These are phyloP conservation scores for Linnemannia schmuckeri DNA, from an alignment of 192 early-diverging fungal genomes.

Conservation along the genomic window DNA sequence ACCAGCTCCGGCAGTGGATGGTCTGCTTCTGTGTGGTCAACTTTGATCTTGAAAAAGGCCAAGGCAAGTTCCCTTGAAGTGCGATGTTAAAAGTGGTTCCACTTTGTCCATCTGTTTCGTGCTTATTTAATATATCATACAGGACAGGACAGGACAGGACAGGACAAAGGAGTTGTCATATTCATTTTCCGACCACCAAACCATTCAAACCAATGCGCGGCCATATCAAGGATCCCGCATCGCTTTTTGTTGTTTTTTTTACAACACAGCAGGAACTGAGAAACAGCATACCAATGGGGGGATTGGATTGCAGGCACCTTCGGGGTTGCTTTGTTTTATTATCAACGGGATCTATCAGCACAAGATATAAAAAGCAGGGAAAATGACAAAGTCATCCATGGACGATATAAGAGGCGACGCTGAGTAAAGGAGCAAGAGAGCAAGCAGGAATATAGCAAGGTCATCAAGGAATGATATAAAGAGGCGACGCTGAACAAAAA, in stretches of 20 bases:
- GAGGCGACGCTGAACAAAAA: too few relatives aligned
- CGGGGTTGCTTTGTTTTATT: neutral
- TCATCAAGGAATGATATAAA: too few relatives aligned
- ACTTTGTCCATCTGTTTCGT: neutral
- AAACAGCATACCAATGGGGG: neutral
- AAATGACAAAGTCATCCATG: neutral
- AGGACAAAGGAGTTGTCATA: neutral
- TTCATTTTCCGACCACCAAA: neutral
- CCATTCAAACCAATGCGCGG: neutral
- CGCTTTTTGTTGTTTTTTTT: neutral
- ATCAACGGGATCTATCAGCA: neutral
- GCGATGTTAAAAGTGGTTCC: conserved; percentile 1
- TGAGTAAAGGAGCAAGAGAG: neutral
- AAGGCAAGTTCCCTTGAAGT: conserved; percentile 57
- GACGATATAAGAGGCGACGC: too few relatives aligned
- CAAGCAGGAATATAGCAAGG: neutral
- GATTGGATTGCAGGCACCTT: neutral
- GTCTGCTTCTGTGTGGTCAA: conserved; percentile 82
- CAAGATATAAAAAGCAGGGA: neutral
- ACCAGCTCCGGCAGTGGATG: conserved; percentile 73
- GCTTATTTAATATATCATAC: neutral
- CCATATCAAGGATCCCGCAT: neutral
- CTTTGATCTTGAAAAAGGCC: conserved; percentile 88
- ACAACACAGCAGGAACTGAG: neutral
- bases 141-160: neutral